Conservation (phyloP, 225 moss, liverwort and hornwort genomes). For the Ulota crispa region DNA sequence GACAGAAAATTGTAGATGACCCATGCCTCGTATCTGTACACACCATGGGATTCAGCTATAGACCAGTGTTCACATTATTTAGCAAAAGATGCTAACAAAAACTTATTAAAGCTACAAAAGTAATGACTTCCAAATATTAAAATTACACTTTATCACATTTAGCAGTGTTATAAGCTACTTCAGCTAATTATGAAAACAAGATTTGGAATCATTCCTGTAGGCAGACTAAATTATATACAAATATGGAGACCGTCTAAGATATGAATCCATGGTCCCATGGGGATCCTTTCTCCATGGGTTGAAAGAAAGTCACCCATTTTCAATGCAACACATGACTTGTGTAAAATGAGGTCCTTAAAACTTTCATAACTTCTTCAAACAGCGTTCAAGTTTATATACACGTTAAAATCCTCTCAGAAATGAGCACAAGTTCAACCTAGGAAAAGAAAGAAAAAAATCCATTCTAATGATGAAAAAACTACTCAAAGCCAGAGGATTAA, state of each 20-base stretch:
- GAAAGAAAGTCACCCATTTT: background rate
- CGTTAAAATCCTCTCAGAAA: background rate
- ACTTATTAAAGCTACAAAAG: too few relatives aligned
- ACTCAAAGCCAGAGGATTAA: background rate
- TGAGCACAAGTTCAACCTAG: background rate
- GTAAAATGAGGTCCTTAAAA: background rate
- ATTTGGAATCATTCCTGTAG: background rate
- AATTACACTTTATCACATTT: too few relatives aligned
- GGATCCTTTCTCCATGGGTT: background rate
- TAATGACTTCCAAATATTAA: too few relatives aligned
- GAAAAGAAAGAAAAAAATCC: background rate
- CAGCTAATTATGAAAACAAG: too few relatives aligned
- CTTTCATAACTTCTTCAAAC: background rate
- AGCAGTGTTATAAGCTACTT: too few relatives aligned
- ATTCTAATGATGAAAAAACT: background rate
- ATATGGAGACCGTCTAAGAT: background rate
- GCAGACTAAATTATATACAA: background rate
- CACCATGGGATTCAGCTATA: background rate
- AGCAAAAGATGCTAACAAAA: too few relatives aligned
- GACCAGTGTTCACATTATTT: too few relatives aligned
- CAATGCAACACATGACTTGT: background rate
- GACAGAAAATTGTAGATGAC: slow-evolving; percentile 99
- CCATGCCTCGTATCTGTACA: slow-evolving; percentile 98
- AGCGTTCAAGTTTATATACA: background rate
- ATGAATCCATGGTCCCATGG: background rate